Evolutionary conservation across 495 filamentous ascomycete species (phyloP), one percentile per base, ranked within the genome.

Genomic region (Schizothecium vesticola): DNA sequence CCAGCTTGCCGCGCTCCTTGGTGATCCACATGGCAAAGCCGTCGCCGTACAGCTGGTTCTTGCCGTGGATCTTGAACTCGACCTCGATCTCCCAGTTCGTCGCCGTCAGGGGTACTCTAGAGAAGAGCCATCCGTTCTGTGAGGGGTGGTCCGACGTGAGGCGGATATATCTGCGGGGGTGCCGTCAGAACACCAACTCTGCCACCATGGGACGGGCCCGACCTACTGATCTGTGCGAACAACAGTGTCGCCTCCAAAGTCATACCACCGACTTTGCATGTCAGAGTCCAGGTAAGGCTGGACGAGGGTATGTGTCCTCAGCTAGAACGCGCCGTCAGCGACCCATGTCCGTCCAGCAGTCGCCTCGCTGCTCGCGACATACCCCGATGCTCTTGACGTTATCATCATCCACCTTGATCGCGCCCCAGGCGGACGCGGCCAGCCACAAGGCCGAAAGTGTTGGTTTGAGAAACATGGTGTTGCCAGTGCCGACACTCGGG

Each of bases 61-160:
- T 90, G 55, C 91, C 91, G 59, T 86, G 76, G 71, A 99, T 91
- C 78, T 92, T 93, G 83, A 98, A 98, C 72, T 98, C 95, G 56
- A 97, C 86, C 78, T 96, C 92, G 70, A 99, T 93, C 88, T 97
- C 92, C 96, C 96, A 99, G 81, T 99, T 99, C 43, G 96, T 99
- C 22, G 95, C 95, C 23, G 96, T 99, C 70, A 99, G 81, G 61
- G 95, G 95, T 62, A 98, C 91, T 57, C 93, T 86, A 26, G 93
- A 97, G 83, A 93, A 97, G 60, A 98, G 78, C 92, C 91, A 98
- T 72, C 96, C 96, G 72, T 86, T 86, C 78, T 95, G 92, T 71
- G 93, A 95, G 62, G 91, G 91, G 60, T 90, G 89, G 77, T 98
- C 94, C 59, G 93, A 89, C 12, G 93, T 94, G 28, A 99, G 87